Base-by-base conservation (phyloP, 2,329 filamentous ascomycete genomes). In the Rhexocercosporidium sp. region DNA sequence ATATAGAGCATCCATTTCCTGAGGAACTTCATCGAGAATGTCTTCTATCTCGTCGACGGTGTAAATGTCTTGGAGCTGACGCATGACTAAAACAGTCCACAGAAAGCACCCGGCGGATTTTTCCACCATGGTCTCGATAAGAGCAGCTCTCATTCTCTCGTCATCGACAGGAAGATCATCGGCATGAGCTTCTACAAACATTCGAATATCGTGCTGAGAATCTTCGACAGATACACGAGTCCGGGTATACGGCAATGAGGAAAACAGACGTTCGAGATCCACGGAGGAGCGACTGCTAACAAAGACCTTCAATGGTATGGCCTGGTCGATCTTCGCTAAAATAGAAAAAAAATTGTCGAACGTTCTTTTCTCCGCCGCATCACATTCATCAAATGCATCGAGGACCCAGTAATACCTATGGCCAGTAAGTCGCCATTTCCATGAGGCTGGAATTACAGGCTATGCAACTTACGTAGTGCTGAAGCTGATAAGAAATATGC, bases 1-100 rank as follows among this genome's bases (percentile, higher is more conserved):
- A 69, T 81, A 82, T 6, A 80, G 69, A 9, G 70, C 66, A 14
- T 76, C 72, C 79, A 81, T 81, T 18, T 76, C 77, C 61, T 29
- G n/a, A 20, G 65, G 65, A n/a, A 64, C 46, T 34, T 64, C 60
- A 16, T 64, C 56, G 12, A 80, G 73, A 22, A 78, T 71, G 18
- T 72, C 25, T n/a, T 73, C 25, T 20, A 77, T 75, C 6, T 72
- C 74, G 31, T 76, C 70, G 2, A 70, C 53, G 0, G 70, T 68
- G 41, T 74, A 75, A 1, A 74, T 71, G 4, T 71, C 54, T 31
- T 73, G 68, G 1, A 80, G 69, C 53, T 78, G 73, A 29, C 77
- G 72, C 22, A 79, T 8, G 2, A 79, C 78, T 3, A 79, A 66
- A 11, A 60, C 37, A 2, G 75, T 72, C 78, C 78, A 80, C 0